phyloP scores from a whole-genome alignment of 371 early-diverging fungal genomes.

The Actinomortierella wolfii region DNA sequence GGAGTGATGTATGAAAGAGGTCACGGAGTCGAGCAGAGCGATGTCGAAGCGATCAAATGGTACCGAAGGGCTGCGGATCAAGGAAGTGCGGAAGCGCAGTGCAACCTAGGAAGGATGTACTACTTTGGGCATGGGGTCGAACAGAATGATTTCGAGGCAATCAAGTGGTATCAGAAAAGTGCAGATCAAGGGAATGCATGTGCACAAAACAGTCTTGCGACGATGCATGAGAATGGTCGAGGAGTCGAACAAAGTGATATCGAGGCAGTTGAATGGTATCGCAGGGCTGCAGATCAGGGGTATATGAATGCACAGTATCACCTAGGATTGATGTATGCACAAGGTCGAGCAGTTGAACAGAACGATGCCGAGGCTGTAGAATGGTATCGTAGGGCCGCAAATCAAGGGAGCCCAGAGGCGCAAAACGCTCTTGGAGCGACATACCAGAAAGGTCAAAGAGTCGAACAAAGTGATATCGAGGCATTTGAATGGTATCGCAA shows the following conservation, averaged over 20 bases:
- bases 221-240: constrained; percentile 77
- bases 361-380: constrained; percentile 71
- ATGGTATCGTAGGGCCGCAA: constrained; percentile 83
- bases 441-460: constrained; percentile 85
- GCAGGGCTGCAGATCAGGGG: constrained; percentile 67
- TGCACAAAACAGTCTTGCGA: constrained; percentile 81
- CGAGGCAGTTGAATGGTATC: constrained; percentile 73
- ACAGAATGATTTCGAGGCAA: constrained; percentile 67
- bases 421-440: constrained; percentile 87
- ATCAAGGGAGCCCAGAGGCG: constrained; percentile 84
- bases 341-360: constrained; percentile 75
- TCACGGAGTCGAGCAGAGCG: constrained; percentile 67
- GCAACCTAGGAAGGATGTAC: constrained; percentile 75
- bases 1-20: no score
- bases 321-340: constrained; percentile 90
- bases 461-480: constrained; percentile 54
- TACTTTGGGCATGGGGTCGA: constrained; percentile 79
- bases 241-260: constrained; percentile 69
- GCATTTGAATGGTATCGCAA: constrained; percentile 76
- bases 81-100: constrained; percentile 78
- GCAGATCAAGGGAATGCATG: constrained; percentile 71
- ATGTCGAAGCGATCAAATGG: constrained; percentile 66
- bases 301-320: constrained; percentile 82
- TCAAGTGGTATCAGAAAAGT: constrained; percentile 71
- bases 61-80: constrained; percentile 71